Conservation (phyloP, 768 basidiomycete genomes). For the Trametes elegans region DNA sequence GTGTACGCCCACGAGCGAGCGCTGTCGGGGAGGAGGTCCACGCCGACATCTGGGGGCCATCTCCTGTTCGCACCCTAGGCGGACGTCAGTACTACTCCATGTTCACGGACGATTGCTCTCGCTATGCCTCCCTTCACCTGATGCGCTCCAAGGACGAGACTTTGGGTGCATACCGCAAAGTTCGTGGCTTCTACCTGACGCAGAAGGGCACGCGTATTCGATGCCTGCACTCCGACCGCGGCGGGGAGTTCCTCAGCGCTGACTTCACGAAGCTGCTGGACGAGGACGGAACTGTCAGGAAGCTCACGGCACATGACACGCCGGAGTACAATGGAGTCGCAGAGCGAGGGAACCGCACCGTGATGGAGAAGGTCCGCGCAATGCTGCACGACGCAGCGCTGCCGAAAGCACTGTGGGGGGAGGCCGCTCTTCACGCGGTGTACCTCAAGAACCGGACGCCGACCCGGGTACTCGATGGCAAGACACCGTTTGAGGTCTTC, state of each 20-base stretch:
- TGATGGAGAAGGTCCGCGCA: slow-evolving; percentile 23
- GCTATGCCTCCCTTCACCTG: slow-evolving; percentile 28
- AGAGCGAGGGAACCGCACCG: slow-evolving; percentile 31
- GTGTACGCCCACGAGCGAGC: slow-evolving; percentile 26
- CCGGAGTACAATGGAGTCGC: slow-evolving; percentile 44
- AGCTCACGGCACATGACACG: slow-evolving; percentile 39
- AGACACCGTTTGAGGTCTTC: slow-evolving; percentile 23
- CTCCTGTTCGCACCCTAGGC: slow-evolving; percentile 28
- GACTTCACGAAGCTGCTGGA: slow-evolving; percentile 34
- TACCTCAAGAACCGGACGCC: slow-evolving; percentile 23
- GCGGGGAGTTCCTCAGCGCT: slow-evolving; percentile 31
- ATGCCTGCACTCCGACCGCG: slow-evolving; percentile 38
- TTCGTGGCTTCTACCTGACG: slow-evolving; percentile 34
- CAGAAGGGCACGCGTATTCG: slow-evolving; percentile 34
- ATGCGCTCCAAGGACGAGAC: slow-evolving; percentile 36
- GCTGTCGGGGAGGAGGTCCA: slow-evolving; percentile 39
- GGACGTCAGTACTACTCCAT: slow-evolving; percentile 23
- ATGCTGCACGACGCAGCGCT: slow-evolving; percentile 26
- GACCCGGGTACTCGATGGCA: slow-evolving; percentile 13
- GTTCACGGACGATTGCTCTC: slow-evolving; percentile 31
- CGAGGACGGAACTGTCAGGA: slow-evolving; percentile 36
- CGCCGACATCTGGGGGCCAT: slow-evolving; percentile 47
- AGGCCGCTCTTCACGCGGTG: slow-evolving; percentile 26
- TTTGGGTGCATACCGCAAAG: slow-evolving; percentile 31
- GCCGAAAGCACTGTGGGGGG: slow-evolving; percentile 30